Evolutionary conservation across 495 filamentous ascomycete species (phyloP).

Genomic region (Talaromyces stipitatus): DNA sequence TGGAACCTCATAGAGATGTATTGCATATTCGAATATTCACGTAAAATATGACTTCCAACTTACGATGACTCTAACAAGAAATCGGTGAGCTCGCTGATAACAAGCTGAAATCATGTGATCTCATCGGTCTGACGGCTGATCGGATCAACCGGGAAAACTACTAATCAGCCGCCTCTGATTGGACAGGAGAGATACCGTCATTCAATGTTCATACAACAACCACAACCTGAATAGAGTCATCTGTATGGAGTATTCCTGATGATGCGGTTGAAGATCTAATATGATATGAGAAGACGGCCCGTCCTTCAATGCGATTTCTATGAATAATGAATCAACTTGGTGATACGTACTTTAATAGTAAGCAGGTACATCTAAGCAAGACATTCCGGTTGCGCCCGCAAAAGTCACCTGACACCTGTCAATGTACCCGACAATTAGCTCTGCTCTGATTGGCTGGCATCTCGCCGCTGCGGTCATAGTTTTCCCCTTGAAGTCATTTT

Average conservation of each 20-base stretch:
- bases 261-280: too few species aligned
- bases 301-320: too few species aligned
- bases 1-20: too few species aligned
- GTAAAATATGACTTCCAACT: too few species aligned
- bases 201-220: neutral
- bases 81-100: too few species aligned
- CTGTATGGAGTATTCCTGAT: neutral
- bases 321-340: neutral
- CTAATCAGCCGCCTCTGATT: neutral
- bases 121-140: neutral
- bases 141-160: neutral
- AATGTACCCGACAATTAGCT: slow-evolving; percentile 22
- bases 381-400: slow-evolving; percentile 9
- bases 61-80: too few species aligned
- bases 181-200: neutral
- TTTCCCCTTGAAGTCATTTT: slow-evolving; percentile 11
- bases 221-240: neutral
- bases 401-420: neutral
- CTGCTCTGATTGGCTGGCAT: slow-evolving; percentile 26
- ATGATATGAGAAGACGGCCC: too few species aligned
- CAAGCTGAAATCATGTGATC: too few species aligned
- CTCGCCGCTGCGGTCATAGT: slow-evolving; percentile 1
- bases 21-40: too few species aligned
- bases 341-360: neutral
- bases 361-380: neutral